Base-by-base conservation (phyloP, 768 basidiomycete genomes). In the Baorangia bicolor region DNA sequence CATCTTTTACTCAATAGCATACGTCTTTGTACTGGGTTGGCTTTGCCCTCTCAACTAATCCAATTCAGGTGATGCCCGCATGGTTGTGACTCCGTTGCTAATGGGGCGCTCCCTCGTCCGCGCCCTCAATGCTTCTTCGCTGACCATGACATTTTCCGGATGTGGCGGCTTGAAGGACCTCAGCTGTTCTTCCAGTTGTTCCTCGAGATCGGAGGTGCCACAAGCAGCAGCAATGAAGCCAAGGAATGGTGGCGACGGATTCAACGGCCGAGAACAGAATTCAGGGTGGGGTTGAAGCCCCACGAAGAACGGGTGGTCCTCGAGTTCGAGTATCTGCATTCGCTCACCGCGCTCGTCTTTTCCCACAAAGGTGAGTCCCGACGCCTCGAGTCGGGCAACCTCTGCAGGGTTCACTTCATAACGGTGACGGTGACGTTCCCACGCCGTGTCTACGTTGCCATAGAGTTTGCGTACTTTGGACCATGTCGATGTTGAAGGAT, bases 201-300 rank as follows among this genome's bases (percentile, higher is more conserved):
- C 87, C 31, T 82, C 75, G 5, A 98, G 80, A 4, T 77, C 74
- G 12, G 78, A 76, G 18, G 41, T 14, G 0, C 81, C 80, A 40
- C 78, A 78, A 0, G 97, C 77, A 1, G 97, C 94, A 5, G 96
- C 86, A 44, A 99, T 82, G 70, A 99, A 89, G 14, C 97, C 97
- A 50, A 99, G 87, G 85, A 98, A 98, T 0, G 94, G 88, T 0
- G 97, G 97, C 0, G 94, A 97, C 2, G 97, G 97, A 75, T 99
- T 98, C 40, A 99, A 78, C 2, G 97, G 97, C 28, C 97, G 87
- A 23, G 97, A 95, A 77, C 96, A 98, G 76, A 99, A 95, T 73
- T 99, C 97, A 1, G 97, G 97, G 67, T 99, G 97, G 1, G 97
- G 92, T 75, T 99, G 97, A 41, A 99, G 78, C 23, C 85, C 97